These are phyloP conservation scores for Trichoderma lentiforme DNA, from an alignment of 2,329 filamentous ascomycete genomes.

Conservation along the genomic window DNA sequence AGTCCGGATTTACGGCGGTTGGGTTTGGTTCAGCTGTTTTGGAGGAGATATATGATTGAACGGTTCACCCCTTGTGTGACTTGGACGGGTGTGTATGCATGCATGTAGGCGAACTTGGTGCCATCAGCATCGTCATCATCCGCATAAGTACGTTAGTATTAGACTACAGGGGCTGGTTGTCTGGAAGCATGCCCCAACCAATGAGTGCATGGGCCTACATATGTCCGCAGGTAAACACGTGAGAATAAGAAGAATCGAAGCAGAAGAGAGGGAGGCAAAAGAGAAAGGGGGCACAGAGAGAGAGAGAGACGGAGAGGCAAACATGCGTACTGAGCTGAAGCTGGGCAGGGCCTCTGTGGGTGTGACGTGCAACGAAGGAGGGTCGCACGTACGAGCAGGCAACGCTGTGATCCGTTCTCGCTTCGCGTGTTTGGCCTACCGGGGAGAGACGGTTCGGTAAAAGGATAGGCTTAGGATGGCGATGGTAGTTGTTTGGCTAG, in stretches of 20 bases:
- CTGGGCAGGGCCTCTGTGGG: background rate
- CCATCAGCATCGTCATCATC: background rate
- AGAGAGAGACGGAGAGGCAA: background rate
- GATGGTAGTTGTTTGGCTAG: background rate
- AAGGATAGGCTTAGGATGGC: background rate
- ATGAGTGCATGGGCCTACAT: background rate
- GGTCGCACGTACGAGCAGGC: background rate
- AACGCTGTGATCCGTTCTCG: slow-evolving; percentile 16
- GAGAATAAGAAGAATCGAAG: background rate
- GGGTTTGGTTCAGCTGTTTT: background rate
- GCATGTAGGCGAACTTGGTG: background rate
- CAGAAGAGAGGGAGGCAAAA: background rate
- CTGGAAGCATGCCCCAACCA: background rate
- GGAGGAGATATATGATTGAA: background rate
- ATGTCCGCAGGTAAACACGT: too few relatives aligned
- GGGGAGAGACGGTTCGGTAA: background rate
- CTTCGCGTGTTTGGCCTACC: slow-evolving; percentile 15
- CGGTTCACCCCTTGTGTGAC: background rate
- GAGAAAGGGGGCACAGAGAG: background rate
- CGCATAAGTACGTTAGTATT: background rate
- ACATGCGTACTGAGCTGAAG: background rate
- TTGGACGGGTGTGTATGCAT: background rate
- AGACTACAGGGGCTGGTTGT: background rate
- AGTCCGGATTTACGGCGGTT: background rate
- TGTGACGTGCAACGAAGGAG: background rate